Evolutionary conservation across 1,284 basidiomycete genomes (phyloP), one percentile per base, ranked within the genome.

Genomic region (Leucoagaricus sp.): DNA sequence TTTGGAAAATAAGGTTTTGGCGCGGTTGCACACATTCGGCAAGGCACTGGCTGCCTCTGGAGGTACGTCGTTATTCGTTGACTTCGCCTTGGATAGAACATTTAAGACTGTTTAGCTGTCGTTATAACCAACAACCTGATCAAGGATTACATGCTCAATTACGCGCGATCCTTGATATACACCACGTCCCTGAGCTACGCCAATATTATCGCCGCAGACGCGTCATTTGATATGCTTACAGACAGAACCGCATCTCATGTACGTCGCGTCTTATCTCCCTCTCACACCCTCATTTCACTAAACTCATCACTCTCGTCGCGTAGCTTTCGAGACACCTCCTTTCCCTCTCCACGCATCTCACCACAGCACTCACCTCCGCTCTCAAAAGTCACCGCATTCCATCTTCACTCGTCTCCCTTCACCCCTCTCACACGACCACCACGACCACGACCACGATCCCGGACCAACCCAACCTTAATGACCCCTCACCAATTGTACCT

Each of bases 111-210:
- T 21, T 45, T 26, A 94, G 96, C 94, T 40, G 89, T 93, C 2
- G 72, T 98, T 3, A 75, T 97, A 23, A 89, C 86, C 38, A 87
- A 80, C 15, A 77, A 81, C 2, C 75, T 93, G 1, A 81, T 94
- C 29, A 84, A 89, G 6, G 84, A 90, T 59, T 98, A 95, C 72
- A 76, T 98, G 19, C 77, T 97, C 67, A 98, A 98, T 70, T 98
- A 97, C 73, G 94, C 94, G 0, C 81, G 96, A 29, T 86, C 94
- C 4, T 77, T 98, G 49, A 93, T 96, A 55, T 97, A 93, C 73
- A 96, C 93, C 1, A 96, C 94, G 0, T 84, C 91, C 0, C 79
- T 93, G 61, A 85, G 87, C 56, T 83, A 86, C 61, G 80, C 87
- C 15, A 93, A 85, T 65, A 80, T 95, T 40, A 75, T 93, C 45